Conservation (phyloP, 139 green algal species). For the Chlorella ohadii region DNA sequence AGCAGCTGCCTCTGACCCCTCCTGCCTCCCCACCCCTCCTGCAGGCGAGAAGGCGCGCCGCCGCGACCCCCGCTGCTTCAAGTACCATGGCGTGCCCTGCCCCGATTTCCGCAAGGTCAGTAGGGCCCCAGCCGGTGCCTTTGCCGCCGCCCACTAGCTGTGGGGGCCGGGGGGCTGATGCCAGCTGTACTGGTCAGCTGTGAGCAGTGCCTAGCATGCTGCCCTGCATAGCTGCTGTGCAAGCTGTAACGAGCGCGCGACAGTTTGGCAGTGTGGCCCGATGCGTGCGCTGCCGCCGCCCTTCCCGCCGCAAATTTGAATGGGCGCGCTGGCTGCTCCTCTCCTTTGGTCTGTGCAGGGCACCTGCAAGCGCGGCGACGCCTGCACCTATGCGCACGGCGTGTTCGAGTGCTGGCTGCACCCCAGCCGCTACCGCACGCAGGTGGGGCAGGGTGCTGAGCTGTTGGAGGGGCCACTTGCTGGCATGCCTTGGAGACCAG, state of each 20-base stretch:
- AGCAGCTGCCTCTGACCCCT: not conserved
- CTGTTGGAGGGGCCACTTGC: not conserved
- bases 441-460: not conserved
- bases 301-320: not conserved
- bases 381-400: conserved; percentile 39
- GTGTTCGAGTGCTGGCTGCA: conserved; percentile 60
- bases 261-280: too few relatives aligned
- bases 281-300: too few relatives aligned
- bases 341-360: not conserved
- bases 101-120: conserved; percentile 87
- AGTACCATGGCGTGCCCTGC: conserved; percentile 83
- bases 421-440: conserved; percentile 69
- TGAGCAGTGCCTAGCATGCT: too few relatives aligned
- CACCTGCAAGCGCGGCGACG: conserved; percentile 42
- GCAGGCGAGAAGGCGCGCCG: conserved; percentile 84
- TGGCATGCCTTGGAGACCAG: too few relatives aligned
- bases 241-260: too few relatives aligned
- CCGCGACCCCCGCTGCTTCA: conserved; percentile 69
- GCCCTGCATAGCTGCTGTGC: too few relatives aligned
- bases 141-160: too few relatives aligned
- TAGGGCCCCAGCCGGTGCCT: too few relatives aligned
- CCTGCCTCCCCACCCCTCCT: not conserved
- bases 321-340: not conserved
- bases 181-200: too few relatives aligned
- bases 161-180: too few relatives aligned